Base-by-base conservation (phyloP, 2,329 filamentous ascomycete species). In the Cadophora sp. region DNA sequence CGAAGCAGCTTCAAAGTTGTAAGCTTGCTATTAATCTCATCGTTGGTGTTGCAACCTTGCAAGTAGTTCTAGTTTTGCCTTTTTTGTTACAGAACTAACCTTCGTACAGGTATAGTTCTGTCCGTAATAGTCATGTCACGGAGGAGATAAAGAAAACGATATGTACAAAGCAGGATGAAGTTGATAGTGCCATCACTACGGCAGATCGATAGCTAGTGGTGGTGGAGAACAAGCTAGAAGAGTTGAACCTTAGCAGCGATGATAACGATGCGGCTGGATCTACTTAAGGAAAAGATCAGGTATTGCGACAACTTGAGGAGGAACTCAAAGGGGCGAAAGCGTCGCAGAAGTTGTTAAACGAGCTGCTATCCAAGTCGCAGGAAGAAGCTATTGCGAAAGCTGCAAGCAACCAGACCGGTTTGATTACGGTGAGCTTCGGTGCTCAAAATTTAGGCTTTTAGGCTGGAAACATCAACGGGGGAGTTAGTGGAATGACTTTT, bases 11-110 rank as follows among this genome's bases (percentile, higher is more conserved):
- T 68, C 72, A 74, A 68, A 75, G 67, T 68, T 78, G 75, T 66
- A 77, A 76, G 70, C 67, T 75, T 58, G 71, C 74, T 22, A 73
- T 78, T 47, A 77, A 72, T 67, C 69, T 69, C 27, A 70, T 74
- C 36, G 75, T 77, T 24, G 69, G 73, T 65, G 72, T 76, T 68
- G 76, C 73, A 48, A 78, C 76, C 62, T 73, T 79, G 75, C 78
- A 69, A 51, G 69, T 67, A 67, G 27, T 59, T 59, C 64, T 66
- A 68, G 67, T 73, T n/a, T 64, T 58, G 68, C 30, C 68, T n/a
- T n/a, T 59, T 50, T 30, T 45, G 27, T 30, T 68, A 61, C 61
- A 30, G 64, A 24, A 68, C 66, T 75, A 71, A 75, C 61, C 53
- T 68, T 70, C 48, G 30, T 67, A 71, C 30, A 73, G 71, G 70